These are phyloP conservation scores for Aotearoamyces nothofagi DNA, from an alignment of 2,329 filamentous ascomycete species.

Conservation along the genomic window DNA sequence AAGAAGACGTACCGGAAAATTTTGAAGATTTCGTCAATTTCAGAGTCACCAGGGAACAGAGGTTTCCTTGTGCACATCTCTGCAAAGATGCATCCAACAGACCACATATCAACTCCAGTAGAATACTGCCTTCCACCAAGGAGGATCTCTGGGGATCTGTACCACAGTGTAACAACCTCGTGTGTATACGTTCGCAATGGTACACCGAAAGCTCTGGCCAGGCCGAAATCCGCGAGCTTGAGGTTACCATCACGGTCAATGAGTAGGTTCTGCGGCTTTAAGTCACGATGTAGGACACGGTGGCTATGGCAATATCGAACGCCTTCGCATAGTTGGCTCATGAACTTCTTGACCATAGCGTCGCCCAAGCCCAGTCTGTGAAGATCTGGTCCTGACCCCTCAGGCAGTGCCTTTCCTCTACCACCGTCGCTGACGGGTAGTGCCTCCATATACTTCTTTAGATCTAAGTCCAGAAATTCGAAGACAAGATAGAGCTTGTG, in stretches of 20 bases:
- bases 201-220: constrained; percentile 81
- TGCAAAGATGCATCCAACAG: constrained; percentile 83
- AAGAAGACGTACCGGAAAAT: constrained; percentile 57
- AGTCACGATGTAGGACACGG: constrained; percentile 71
- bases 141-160: constrained; percentile 79
- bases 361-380: constrained; percentile 58
- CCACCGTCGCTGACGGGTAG: constrained; percentile 74
- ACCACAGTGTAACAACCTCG: constrained; percentile 91
- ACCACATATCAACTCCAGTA: constrained; percentile 94
- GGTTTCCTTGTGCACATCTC: constrained; percentile 94
- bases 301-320: constrained; percentile 82
- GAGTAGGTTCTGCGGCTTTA: constrained; percentile 83
- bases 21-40: constrained; percentile 92
- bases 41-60: constrained; percentile 81
- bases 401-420: constrained; percentile 70
- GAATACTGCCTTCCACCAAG: constrained; percentile 85
- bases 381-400: constrained; percentile 51
- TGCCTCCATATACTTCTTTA: constrained; percentile 95
- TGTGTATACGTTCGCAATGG: constrained; percentile 86
- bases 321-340: constrained; percentile 74
- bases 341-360: constrained; percentile 82
- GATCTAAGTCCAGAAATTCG: constrained; percentile 78
- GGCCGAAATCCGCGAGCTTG: constrained; percentile 80
- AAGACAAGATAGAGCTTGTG: constrained; percentile 91
- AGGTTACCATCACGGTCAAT: constrained; percentile 79